Percentiles rank a stretch among this genome's conserved stretches.
These are phyloP conservation scores for Solanum piurae DNA, from an alignment of 257 asterid genomes.

Conservation along the genomic window DNA sequence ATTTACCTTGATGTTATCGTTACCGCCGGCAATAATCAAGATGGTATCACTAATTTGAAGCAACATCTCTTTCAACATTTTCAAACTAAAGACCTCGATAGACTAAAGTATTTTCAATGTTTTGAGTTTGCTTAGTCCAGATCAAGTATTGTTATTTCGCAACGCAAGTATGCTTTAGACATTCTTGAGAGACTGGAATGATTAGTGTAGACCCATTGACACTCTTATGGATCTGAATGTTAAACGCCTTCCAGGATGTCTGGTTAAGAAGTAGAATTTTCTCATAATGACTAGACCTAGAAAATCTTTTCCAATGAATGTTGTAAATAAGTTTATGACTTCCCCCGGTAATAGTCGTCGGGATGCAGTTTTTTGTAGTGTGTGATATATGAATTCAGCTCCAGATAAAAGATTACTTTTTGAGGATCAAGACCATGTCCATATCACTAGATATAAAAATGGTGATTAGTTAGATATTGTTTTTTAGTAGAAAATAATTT, in stretches of 20 bases:
- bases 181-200: background rate
- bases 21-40: too few relatives aligned
- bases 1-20: too few relatives aligned
- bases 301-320: too few relatives aligned
- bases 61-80: too few relatives aligned
- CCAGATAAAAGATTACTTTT: too few relatives aligned
- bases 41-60: too few relatives aligned
- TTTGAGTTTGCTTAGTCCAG: background rate
- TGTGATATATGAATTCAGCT: too few relatives aligned
- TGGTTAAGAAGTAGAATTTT: background rate
- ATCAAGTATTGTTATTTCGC: background rate
- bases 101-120: too few relatives aligned
- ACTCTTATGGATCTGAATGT: background rate
- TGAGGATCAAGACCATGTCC: background rate
- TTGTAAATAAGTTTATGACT: background rate
- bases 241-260: too few relatives aligned
- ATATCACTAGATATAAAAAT: background rate
- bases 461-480: background rate
- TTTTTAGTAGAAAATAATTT: background rate
- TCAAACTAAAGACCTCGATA: background rate
- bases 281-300: background rate
- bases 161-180: background rate
- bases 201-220: background rate
- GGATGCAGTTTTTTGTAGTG: background rate
- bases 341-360: background rate